Evolutionary conservation across 345 rosid species (phyloP), one percentile per base, ranked within the genome.

Genomic region (Acer saccharum): DNA sequence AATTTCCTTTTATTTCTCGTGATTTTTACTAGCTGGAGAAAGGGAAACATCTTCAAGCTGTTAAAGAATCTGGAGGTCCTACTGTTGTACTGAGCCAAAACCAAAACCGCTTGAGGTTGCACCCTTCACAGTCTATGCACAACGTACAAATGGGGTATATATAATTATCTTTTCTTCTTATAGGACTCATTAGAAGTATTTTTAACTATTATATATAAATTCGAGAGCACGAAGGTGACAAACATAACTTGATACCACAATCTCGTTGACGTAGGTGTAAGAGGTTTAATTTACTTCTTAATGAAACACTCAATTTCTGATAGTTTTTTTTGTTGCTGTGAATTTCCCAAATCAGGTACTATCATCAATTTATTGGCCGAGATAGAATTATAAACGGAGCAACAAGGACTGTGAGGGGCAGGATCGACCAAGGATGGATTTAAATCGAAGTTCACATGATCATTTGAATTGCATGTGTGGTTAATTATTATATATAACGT

Each of bases 21-120:
- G 12, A 55, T 13, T 61, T 50, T 76, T 62, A 54, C 58, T 78
- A 85, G 85, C 82, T 85, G 0, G 78, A 72, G 71, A 65, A 77
- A 69, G 80, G 17, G 10, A 69, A 64, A 48, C 16, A 61, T 41
- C 7, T 69, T 58, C 52, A 44, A 68, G 67, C 64, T 27, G 39
- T 16, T 77, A 69, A 71, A 55, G 80, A 44, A 69, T 63, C n/a
- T 32, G 76, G 77, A 66, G 71, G 57, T 44, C 55, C 78, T 43
- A 68, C 52, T 75, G 25, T 32, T 13, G 54, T 10, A 52, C 77
- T 12, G 32, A 32, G 17, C 27, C 21, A 61, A 18, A 60, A 66
- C 27, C 21, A 61, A 18, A 60, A 66, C 12, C 65, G 3, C 18
- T 55, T 2, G 71, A 18, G 10, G 12, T n/a, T n/a, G n/a, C n/a